Evolutionary conservation across 2,329 filamentous ascomycete species (phyloP).

Genomic region (Paracorniculantispora psalliotae): DNA sequence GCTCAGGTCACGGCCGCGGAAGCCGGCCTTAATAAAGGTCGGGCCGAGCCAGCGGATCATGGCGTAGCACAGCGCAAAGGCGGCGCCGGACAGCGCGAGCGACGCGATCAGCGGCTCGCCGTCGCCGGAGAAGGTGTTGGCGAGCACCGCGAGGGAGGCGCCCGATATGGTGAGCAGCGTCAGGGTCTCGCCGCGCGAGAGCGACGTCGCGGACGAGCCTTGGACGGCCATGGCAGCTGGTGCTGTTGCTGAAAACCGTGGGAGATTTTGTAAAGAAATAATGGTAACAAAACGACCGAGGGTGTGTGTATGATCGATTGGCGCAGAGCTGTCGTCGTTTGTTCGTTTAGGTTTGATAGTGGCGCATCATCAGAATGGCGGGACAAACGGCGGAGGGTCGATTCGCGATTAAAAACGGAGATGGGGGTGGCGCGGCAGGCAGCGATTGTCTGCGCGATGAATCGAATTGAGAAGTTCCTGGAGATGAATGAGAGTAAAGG

Average conservation of each 20-base stretch:
- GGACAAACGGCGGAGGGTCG: neutral
- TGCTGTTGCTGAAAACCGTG: too few species aligned
- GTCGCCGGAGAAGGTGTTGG: slow-evolving; percentile 77
- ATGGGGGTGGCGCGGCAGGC: neutral
- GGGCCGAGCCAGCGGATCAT: slow-evolving; percentile 92
- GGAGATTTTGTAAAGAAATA: too few species aligned
- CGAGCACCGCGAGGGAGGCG: slow-evolving; percentile 67
- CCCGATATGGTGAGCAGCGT: slow-evolving; percentile 58
- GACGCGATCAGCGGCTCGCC: slow-evolving; percentile 87
- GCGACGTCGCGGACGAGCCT: slow-evolving; percentile 1
- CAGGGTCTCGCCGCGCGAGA: slow-evolving; percentile 50
- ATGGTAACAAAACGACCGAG: neutral
- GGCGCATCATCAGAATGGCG: neutral
- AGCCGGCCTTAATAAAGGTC: slow-evolving; percentile 79
- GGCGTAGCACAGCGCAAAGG: slow-evolving; percentile 75
- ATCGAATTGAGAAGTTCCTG: neutral
- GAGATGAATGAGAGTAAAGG: slow-evolving; percentile 10
- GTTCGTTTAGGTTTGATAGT: neutral
- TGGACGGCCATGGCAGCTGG: slow-evolving; percentile 5
- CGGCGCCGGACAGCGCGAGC: slow-evolving; percentile 77
- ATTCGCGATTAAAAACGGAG: too few species aligned
- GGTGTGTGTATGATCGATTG: neutral
- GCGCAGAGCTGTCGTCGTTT: neutral
- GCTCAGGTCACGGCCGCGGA: slow-evolving; percentile 85
- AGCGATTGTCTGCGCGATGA: too few species aligned